Base-by-base conservation (phyloP, 306 rosid genomes). In the Urtica urens region DNA sequence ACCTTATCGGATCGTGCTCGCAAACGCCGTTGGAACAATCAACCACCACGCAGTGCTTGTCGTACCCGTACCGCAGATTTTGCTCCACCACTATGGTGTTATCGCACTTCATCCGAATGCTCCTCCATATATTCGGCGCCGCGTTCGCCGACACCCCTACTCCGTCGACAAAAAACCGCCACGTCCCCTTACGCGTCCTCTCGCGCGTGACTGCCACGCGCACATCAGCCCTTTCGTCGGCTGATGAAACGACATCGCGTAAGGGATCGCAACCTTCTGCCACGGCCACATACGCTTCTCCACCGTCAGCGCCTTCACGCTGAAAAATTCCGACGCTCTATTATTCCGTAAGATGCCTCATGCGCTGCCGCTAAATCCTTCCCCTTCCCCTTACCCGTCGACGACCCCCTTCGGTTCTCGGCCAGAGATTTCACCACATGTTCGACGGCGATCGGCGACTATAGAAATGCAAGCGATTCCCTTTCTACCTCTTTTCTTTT, bases 181-280 rank as follows among this genome's bases (percentile, higher is more conserved):
- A 3, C 0, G 73, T 25, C 3, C 64, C 23, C 3, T 95, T 65
- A 20, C 72, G 77, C 0, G 95, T 67, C 1, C 78, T 57, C 76
- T 69, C 7, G 51, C 93, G 6, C 97, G 78, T 41, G 51, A 76
- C 11, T 77, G 16, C 97, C 97, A 88, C 0, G 81, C 61, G n/a
- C 81, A 76, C 27, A 84, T 22, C 0, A 88, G 55, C 0, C 70
- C 66, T 26, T 81, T 54, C 60, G 42, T 81, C 0, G 86, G 82
- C 0, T 95, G 95, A 13, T 88, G 97, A 38, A 84, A 88, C 40
- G 97, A 88, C 49, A 95, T 84, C 40, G 93, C 85, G 35, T 81
- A 81, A 23, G 97, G 97, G 0, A 88, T 63, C 0, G 90, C 95
- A 10, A 77, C 93, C 29, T 88, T 95, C 66, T 84, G 97, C 97